Evolutionary conservation across 345 rosid species (phyloP).

Genomic region (Citrus hindsii): DNA sequence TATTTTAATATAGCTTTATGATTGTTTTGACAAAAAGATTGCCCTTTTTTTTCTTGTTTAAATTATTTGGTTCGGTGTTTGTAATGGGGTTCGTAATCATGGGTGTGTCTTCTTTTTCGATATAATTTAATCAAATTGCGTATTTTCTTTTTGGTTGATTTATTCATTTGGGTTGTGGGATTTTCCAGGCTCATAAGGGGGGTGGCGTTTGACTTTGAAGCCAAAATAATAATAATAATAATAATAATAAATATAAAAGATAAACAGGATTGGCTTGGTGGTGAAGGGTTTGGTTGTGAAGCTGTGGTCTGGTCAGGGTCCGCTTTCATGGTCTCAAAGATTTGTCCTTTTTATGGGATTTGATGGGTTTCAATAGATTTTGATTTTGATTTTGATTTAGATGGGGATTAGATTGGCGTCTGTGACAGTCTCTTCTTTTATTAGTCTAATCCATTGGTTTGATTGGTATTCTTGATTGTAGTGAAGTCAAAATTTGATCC

Average conservation of each 20-base stretch:
- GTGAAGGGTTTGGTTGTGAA: conserved; percentile 17
- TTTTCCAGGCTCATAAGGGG: conserved; percentile 52
- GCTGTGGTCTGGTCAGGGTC: conserved; percentile 10
- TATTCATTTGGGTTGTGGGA: conserved; percentile 34
- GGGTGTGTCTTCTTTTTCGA: conserved; percentile 17
- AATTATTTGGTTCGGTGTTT: neutral
- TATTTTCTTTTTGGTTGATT: neutral
- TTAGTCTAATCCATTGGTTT: conserved; percentile 27
- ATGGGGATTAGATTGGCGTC: conserved; percentile 30
- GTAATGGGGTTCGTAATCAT: conserved; percentile 21
- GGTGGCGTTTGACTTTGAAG: conserved; percentile 45
- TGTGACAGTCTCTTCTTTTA: conserved; percentile 17
- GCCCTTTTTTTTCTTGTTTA: neutral
- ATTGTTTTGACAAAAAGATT: conserved; percentile 18
- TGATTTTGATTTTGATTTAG: neutral
- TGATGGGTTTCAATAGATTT: conserved; percentile 18
- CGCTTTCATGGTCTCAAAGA: conserved; percentile 8
- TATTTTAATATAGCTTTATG: neutral
- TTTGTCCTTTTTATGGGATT: conserved; percentile 11
- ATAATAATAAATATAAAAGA: neutral
- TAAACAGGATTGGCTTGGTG: neutral
- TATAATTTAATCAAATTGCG: neutral
- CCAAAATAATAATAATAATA: neutral
- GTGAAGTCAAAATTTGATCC: conserved; percentile 14
- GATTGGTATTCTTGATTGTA: conserved; percentile 31